Evolutionary conservation across 2,329 filamentous ascomycete genomes (phyloP).

Genomic region (Pestalotiopsis sp.): DNA sequence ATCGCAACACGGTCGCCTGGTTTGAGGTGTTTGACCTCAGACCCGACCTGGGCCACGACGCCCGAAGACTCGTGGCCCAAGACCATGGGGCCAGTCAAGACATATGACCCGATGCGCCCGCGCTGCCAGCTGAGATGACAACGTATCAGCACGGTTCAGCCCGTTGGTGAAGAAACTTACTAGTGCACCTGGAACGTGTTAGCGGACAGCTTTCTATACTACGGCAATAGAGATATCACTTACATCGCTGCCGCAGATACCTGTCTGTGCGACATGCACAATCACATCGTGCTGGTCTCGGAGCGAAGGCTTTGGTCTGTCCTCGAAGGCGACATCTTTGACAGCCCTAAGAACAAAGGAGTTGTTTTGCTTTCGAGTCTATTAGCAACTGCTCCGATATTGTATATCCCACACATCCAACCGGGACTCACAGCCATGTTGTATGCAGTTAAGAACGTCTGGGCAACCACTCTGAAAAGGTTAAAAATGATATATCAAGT

Average conservation of each 20-base stretch:
- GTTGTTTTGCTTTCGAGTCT: slow-evolving; percentile 31
- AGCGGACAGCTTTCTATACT: not conserved
- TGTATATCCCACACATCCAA: too few species aligned
- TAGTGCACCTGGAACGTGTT: not conserved
- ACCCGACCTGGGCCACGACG: not conserved
- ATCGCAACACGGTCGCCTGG: not conserved
- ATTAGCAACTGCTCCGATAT: too few species aligned
- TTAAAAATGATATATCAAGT: too few species aligned
- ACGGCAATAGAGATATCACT: not conserved
- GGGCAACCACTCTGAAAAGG: too few species aligned
- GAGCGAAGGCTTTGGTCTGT: slow-evolving; percentile 37
- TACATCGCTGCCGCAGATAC: slow-evolving; percentile 45
- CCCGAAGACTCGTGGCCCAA: not conserved
- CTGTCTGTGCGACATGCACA: slow-evolving; percentile 44
- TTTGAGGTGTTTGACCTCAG: not conserved
- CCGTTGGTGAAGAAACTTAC: not conserved
- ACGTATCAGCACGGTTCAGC: not conserved
- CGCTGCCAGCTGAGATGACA: not conserved
- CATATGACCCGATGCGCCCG: not conserved
- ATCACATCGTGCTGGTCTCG: slow-evolving; percentile 40
- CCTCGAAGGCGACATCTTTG: slow-evolving; percentile 37
- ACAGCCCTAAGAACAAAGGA: slow-evolving; percentile 43
- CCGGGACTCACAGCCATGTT: too few species aligned
- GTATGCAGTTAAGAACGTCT: too few species aligned
- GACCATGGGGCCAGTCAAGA: not conserved